Conservation (phyloP, 208 protist species). For the Acanthamoeba castellanii region DNA sequence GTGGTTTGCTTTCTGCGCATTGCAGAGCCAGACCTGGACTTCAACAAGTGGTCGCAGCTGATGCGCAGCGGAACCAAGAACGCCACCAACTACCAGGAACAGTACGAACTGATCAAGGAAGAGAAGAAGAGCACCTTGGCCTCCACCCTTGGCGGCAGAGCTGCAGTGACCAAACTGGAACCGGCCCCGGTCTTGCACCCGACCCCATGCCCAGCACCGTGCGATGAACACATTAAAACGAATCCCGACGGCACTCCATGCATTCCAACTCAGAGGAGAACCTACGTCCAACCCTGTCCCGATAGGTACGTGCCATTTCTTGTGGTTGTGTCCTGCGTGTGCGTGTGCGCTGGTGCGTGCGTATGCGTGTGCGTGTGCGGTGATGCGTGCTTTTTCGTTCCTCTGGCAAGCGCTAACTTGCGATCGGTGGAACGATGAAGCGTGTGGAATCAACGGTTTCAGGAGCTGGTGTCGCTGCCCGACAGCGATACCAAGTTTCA, state of each 20-base stretch:
- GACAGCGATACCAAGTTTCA: slow-evolving; percentile 58
- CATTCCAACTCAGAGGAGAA: not conserved
- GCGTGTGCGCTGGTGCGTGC: too few species aligned
- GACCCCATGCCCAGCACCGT: not conserved
- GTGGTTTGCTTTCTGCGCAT: not conserved
- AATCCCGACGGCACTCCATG: not conserved
- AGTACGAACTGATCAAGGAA: too few species aligned
- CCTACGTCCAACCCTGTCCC: not conserved
- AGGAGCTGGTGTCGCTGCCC: slow-evolving; percentile 23
- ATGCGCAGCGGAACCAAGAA: not conserved
- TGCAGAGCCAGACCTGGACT: not conserved
- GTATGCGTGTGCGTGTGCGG: not conserved
- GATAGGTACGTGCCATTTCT: not conserved
- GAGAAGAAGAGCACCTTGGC: not conserved
- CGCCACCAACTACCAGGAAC: too few species aligned
- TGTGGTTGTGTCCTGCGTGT: not conserved
- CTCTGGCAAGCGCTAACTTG: too few species aligned
- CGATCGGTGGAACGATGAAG: not conserved
- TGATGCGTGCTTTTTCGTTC: not conserved
- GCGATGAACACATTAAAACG: too few species aligned
- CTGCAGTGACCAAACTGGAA: too few species aligned
- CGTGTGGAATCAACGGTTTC: slow-evolving; percentile 41
- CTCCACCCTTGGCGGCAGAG: too few species aligned
- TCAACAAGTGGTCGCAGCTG: not conserved
- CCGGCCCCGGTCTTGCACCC: too few species aligned